phyloP scores from a whole-genome alignment of 2,329 filamentous ascomycete species.

The Cryphonectria naterciae region DNA sequence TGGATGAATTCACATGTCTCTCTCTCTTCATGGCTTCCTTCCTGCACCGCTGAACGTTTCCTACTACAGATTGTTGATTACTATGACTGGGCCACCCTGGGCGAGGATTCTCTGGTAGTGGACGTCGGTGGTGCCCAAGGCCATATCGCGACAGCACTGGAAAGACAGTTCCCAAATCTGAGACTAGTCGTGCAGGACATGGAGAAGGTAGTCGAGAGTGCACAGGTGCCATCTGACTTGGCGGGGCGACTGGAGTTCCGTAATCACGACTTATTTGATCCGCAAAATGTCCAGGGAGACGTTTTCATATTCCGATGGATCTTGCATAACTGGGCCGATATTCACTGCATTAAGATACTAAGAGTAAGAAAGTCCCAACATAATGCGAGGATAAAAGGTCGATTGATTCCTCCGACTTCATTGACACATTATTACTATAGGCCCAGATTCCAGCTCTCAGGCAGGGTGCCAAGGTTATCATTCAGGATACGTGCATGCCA shows the following conservation, averaged over 20 bases:
- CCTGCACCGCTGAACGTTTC: too few relatives aligned
- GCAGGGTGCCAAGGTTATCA: conserved; percentile 32
- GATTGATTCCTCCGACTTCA: too few relatives aligned
- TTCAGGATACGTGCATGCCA: conserved; percentile 28
- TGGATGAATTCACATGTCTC: too few relatives aligned
- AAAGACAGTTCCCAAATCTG: conserved; percentile 29
- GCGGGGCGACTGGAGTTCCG: neutral
- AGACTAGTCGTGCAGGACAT: conserved; percentile 35
- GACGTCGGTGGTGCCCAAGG: conserved; percentile 33
- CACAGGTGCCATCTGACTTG: neutral
- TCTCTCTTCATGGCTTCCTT: too few relatives aligned
- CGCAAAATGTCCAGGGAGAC: conserved; percentile 32
- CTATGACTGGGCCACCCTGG: conserved; percentile 36
- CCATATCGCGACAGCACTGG: conserved; percentile 32
- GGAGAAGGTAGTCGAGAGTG: conserved; percentile 30
- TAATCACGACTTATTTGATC: neutral
- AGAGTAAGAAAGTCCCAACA: neutral
- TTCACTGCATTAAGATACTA: conserved; percentile 29
- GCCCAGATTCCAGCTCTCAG: conserved; percentile 34
- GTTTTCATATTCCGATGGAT: conserved; percentile 34
- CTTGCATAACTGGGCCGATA: conserved; percentile 33
- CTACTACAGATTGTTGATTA: conserved; percentile 23
- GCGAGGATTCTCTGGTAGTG: conserved; percentile 27
- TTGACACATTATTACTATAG: conserved; percentile 29
- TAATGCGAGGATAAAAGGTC: too few relatives aligned